Conservation (phyloP, 1,139 yeast species). For the Nakaseomyces sp. region DNA sequence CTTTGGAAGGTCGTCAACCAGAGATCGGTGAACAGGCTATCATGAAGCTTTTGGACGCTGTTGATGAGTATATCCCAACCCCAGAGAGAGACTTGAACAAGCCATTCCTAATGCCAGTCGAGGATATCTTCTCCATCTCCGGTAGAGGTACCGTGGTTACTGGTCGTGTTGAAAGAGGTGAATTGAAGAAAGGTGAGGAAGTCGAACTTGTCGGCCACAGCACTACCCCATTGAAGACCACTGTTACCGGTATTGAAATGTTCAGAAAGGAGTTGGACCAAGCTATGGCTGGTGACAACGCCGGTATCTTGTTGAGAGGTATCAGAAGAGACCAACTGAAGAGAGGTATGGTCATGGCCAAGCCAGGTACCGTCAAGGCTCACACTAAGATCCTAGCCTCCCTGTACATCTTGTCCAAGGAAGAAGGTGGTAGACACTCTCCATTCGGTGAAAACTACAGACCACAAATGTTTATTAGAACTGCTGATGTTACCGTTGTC, state of each 20-base stretch:
- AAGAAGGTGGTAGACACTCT: slow-evolving; percentile 99
- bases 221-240: slow-evolving; percentile 80
- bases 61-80: slow-evolving; percentile 91
- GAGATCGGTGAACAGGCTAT: slow-evolving; percentile 90
- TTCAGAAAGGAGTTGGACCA: slow-evolving; percentile 96
- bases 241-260: slow-evolving; percentile 98
- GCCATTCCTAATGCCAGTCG: slow-evolving; percentile 95
- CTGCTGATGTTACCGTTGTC: slow-evolving; percentile 90
- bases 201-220: slow-evolving; percentile 92
- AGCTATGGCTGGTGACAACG: slow-evolving; percentile 99
- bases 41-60: slow-evolving; percentile 76
- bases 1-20: slow-evolving; percentile 78
- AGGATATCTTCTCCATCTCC: slow-evolving; percentile 94
- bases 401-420: slow-evolving; percentile 82
- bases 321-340: slow-evolving; percentile 92
- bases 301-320: slow-evolving; percentile 96
- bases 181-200: slow-evolving; percentile 96
- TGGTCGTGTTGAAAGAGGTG: slow-evolving; percentile 98
- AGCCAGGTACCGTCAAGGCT: slow-evolving; percentile 86
- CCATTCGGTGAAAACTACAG: slow-evolving; percentile 96
- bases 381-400: slow-evolving; percentile 94
- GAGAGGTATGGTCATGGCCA: slow-evolving; percentile 97
- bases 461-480: slow-evolving; percentile 95
- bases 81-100: slow-evolving; percentile 94
- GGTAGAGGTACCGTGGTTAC: slow-evolving; percentile 99